Base-by-base conservation (phyloP, 164 flowering plant species). In the Litsea cubeba region DNA sequence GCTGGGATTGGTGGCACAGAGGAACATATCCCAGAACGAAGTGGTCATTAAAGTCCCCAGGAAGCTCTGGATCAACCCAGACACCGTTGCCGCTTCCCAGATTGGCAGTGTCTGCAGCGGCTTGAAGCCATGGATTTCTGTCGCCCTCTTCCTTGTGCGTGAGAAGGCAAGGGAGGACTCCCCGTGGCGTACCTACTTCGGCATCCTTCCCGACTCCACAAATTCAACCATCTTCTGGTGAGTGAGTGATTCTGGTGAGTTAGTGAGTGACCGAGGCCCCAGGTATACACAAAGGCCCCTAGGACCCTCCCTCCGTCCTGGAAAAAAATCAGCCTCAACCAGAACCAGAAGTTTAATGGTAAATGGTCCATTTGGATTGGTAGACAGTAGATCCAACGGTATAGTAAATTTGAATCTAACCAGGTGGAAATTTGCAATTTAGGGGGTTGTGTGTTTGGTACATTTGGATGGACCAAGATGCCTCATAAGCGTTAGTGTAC, bases 61-160 rank as follows among this genome's bases (percentile, higher is more conserved):
- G 80, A 88, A 83, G 84, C 78, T 87, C 12, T 93, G 98, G 98
- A 90, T 95, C 49, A 91, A 91, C 74, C 85, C 89, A 0, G 98
- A 91, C 69, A 79, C 93, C 0, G 99, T 89, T 11, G 84, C 86
- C 2, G 85, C 86, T 68, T 91, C 99, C 2, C 93, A 88, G 69
- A 95, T 95, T 62, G 99, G 98, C 46, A 78, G 69, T 20, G 84
- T 89, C 12, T 89, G 93, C 74, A 72, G 79, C 69, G 93, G 92
- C 14, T 70, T 93, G 85, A 95, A 93, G 81, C 97, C 96, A 0
- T 93, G 98, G 99, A 76, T 91, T 22, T 75, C 90, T n/a, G 90
- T 95, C 32, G 95, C 97, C 73, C 82, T 95, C 83, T 91, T 93
- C 73, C 79, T 95, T 84, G 80, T 91, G 26, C 84, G 86, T 24